phyloP scores from a whole-genome alignment of 2,329 filamentous ascomycete genomes.

The Arthrobotrys sinensis region DNA sequence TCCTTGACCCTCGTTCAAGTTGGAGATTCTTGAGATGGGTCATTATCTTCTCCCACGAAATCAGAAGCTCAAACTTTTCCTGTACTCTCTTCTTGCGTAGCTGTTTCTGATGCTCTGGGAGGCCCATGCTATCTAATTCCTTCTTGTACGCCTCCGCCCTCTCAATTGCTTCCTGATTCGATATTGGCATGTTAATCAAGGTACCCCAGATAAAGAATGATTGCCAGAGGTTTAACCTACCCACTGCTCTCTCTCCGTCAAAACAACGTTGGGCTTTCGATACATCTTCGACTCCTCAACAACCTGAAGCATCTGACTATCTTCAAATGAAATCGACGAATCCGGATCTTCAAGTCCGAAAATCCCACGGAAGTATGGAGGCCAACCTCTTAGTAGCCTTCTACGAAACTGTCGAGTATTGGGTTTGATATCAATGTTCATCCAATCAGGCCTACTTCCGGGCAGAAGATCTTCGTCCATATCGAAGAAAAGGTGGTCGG shows the following conservation, averaged over 20 bases:
- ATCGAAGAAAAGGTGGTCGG: not conserved
- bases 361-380: not conserved
- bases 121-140: not conserved
- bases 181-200: not conserved
- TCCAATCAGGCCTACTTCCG: not conserved
- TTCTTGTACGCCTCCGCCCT: not conserved
- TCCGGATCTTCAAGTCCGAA: not conserved
- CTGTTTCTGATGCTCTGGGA: not conserved
- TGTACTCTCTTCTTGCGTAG: not conserved
- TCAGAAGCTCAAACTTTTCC: slow-evolving; percentile 16
- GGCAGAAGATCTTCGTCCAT: not conserved
- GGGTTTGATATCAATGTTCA: not conserved
- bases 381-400: not conserved
- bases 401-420: slow-evolving; percentile 1
- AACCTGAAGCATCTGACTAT: not conserved
- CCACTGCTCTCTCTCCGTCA: slow-evolving; percentile 6
- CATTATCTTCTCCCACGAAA: slow-evolving; percentile 25
- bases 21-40: not conserved
- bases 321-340: not conserved
- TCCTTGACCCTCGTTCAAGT: not conserved
- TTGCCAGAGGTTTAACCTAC: not conserved
- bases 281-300: slow-evolving; percentile 27
- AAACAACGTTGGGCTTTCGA: not conserved
- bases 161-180: slow-evolving; percentile 6
- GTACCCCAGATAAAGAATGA: not conserved